A percentile compares a stretch with the other conserved stretches of the same genome.
Evolutionary conservation across 2,329 filamentous ascomycete genomes (phyloP).

Genomic region (Septoria linicola): DNA sequence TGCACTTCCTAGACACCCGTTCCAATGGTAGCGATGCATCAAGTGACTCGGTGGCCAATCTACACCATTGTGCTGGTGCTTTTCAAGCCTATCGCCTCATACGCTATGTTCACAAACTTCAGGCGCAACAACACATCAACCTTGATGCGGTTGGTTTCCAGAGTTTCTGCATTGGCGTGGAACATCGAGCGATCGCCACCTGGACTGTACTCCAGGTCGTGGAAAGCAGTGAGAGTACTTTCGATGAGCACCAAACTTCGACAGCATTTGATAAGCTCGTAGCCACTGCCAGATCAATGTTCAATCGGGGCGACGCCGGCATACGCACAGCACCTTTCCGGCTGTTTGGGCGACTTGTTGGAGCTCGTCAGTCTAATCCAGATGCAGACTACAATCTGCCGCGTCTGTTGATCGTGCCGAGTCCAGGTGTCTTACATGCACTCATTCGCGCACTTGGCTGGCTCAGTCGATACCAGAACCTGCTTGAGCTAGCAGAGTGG

Average conservation of each 20-base stretch:
- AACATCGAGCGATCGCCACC: slow-evolving; percentile 34
- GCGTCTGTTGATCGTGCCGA: slow-evolving; percentile 46
- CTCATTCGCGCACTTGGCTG: slow-evolving; percentile 65
- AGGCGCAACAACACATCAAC: slow-evolving; percentile 30
- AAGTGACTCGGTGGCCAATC: background rate
- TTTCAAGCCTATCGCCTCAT: slow-evolving; percentile 28
- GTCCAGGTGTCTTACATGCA: slow-evolving; percentile 52
- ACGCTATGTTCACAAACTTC: slow-evolving; percentile 18
- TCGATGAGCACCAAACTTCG: background rate
- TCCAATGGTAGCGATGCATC: background rate
- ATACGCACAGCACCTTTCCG: background rate
- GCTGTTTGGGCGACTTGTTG: background rate
- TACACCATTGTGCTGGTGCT: slow-evolving; percentile 15
- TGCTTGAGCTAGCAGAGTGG: slow-evolving; percentile 60
- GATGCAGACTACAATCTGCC: slow-evolving; percentile 21
- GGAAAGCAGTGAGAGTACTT: background rate
- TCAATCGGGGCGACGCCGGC: background rate
- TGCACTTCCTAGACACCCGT: background rate
- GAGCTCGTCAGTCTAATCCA: background rate
- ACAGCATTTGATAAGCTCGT: background rate
- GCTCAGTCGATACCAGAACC: slow-evolving; percentile 58
- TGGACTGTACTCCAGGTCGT: slow-evolving; percentile 19
- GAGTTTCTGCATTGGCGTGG: slow-evolving; percentile 36
- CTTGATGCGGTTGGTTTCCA: slow-evolving; percentile 35
- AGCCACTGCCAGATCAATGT: background rate